A percentile compares a stretch with the other conserved stretches of the same genome.
phyloP scores from a whole-genome alignment of 1,139 yeast species.

The Pichia sp. region DNA sequence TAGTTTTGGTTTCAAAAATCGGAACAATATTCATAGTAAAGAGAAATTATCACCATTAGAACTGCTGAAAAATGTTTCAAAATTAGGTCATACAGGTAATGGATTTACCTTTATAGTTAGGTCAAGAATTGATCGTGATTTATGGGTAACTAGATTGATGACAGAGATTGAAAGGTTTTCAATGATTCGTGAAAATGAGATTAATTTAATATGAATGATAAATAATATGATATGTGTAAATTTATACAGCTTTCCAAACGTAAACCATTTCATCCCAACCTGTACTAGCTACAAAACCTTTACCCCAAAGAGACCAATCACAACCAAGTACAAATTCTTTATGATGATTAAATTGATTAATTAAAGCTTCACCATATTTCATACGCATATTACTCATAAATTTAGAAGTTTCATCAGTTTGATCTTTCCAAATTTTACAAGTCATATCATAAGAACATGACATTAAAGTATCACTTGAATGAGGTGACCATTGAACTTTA shows the following conservation, averaged over 20 bases:
- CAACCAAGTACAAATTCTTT: constrained; percentile 90
- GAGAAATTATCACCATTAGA: constrained; percentile 1
- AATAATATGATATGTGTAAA: background rate
- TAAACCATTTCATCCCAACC: constrained; percentile 97
- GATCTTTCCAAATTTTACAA: constrained; percentile 76
- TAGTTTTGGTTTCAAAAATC: no score
- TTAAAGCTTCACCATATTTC: constrained; percentile 39
- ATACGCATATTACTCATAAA: constrained; percentile 34
- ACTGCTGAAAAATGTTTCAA: constrained; percentile 35
- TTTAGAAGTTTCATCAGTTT: constrained; percentile 47
- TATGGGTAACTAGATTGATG: constrained; percentile 66
- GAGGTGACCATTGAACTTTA: constrained; percentile 85
- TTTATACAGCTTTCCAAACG: constrained; percentile 57
- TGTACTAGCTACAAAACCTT: constrained; percentile 90
- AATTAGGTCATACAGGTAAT: constrained; percentile 62
- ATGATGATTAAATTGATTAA: constrained; percentile 60
- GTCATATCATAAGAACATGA: constrained; percentile 92
- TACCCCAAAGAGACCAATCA: constrained; percentile 97
- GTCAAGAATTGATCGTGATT: constrained; percentile 74
- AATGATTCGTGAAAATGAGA: constrained; percentile 18
- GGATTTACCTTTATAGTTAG: constrained; percentile 72
- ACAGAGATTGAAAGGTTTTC: constrained; percentile 57
- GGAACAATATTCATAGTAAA: background rate
- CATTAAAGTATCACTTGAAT: constrained; percentile 59
- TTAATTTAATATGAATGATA: background rate